Percentiles rank a stretch among this genome's conserved stretches.
phyloP scores from a whole-genome alignment of 345 rosid species.

The Hirschfeldia incana region DNA sequence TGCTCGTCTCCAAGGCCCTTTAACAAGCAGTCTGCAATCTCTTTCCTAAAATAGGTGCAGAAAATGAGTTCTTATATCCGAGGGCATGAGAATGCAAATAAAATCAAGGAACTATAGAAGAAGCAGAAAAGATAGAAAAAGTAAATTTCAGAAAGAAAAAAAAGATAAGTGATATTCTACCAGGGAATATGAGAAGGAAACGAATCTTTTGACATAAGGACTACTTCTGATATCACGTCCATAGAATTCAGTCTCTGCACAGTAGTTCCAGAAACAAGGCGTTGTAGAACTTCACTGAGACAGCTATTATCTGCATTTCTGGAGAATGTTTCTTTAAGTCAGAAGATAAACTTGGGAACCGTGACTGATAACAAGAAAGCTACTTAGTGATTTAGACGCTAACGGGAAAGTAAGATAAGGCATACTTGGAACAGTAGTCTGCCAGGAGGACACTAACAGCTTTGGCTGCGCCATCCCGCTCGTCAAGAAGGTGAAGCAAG shows the following conservation, averaged over 20 bases:
- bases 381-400: not conserved
- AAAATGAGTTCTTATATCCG: conserved; percentile 21
- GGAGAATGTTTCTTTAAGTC: conserved; percentile 43
- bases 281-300: conserved; percentile 66
- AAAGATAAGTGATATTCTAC: conserved; percentile 41
- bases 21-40: conserved; percentile 58
- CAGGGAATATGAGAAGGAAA: conserved; percentile 55
- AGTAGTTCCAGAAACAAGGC: conserved; percentile 64
- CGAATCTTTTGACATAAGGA: conserved; percentile 48
- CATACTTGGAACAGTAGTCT: conserved; percentile 73
- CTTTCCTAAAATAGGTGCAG: conserved; percentile 57
- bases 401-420: conserved; percentile 26
- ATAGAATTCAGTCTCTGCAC: conserved; percentile 69
- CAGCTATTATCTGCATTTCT: conserved; percentile 58
- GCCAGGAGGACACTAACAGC: conserved; percentile 70
- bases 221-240: conserved; percentile 72
- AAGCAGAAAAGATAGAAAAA: conserved; percentile 4
- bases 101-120: conserved; percentile 28
- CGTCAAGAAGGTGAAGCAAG: conserved; percentile 80
- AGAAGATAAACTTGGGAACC: conserved; percentile 19
- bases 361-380: not conserved
- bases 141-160: conserved; percentile 1
- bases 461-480: conserved; percentile 81
- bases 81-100: conserved; percentile 16
- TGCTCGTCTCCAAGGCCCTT: conserved; percentile 65